Percentiles rank a stretch among this genome's conserved stretches.
These are phyloP conservation scores for Saccharomyces cerevisiae DNA, from an alignment of 805 yeast species.

Conservation along the genomic window DNA sequence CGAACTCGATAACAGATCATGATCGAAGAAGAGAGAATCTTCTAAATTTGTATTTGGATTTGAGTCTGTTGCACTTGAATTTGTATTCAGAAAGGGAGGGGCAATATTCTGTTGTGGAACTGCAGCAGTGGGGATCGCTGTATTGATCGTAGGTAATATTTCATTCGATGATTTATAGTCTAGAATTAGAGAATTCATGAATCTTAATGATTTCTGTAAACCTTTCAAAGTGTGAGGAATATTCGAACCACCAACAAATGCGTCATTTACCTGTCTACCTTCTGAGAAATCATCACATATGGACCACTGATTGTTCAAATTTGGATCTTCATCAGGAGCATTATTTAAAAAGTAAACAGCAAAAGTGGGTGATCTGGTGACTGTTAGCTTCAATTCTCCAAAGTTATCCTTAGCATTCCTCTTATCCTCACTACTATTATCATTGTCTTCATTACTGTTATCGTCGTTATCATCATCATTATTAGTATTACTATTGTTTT, in stretches of 20 bases:
- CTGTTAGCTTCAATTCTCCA: conserved; percentile 42
- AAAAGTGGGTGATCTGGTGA: conserved; percentile 62
- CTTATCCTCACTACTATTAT: conserved; percentile 14
- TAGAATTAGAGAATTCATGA: conserved; percentile 45
- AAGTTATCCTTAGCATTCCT: conserved; percentile 13
- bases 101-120: conserved; percentile 5
- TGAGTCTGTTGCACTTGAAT: background rate
- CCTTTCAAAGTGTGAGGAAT: conserved; percentile 68
- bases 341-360: conserved; percentile 63
- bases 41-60: background rate
- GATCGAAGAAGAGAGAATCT: background rate
- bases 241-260: conserved; percentile 51
- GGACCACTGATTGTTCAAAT: conserved; percentile 32
- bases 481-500: conserved; percentile 2
- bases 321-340: conserved; percentile 39
- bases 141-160: conserved; percentile 15
- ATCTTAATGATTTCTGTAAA: conserved; percentile 40
- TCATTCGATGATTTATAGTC: conserved; percentile 36
- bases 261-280: conserved; percentile 70
- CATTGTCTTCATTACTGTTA: conserved; percentile 5
- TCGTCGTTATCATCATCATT: conserved; percentile 15
- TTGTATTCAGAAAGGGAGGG: background rate
- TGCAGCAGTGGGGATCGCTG: conserved; percentile 5
- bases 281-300: conserved; percentile 80
- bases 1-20: background rate